Evolutionary conservation across 2,329 filamentous ascomycete genomes (phyloP).

Genomic region (Pseudogymnoascus sp.): DNA sequence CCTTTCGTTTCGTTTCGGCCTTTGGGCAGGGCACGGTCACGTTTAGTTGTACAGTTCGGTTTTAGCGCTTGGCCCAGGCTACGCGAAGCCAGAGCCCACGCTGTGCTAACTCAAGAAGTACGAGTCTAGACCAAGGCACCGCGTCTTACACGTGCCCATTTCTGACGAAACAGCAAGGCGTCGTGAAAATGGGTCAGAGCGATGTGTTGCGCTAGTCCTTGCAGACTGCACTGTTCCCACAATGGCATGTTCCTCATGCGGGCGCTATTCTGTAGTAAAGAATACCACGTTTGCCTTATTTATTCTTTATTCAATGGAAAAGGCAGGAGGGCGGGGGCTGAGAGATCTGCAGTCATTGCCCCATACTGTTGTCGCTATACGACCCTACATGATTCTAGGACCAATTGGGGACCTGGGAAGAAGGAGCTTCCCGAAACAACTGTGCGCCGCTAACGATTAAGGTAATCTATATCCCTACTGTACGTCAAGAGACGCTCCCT

Average conservation of each 20-base stretch:
- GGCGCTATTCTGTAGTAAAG: neutral
- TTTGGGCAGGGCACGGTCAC: neutral
- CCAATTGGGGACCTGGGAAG: too few species aligned
- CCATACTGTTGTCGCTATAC: too few species aligned
- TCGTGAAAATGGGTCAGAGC: neutral
- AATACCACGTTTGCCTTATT: neutral
- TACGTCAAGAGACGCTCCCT: too few species aligned
- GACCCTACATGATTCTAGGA: too few species aligned
- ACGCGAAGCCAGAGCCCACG: neutral
- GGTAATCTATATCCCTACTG: too few species aligned
- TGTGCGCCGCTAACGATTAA: too few species aligned
- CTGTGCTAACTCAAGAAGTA: neutral
- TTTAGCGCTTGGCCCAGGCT: neutral
- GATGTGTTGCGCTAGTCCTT: neutral
- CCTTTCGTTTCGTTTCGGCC: neutral
- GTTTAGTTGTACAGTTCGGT: neutral
- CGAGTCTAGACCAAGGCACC: neutral
- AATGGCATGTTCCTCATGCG: neutral
- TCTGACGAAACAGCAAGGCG: neutral
- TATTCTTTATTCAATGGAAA: neutral
- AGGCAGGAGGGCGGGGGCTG: too few species aligned
- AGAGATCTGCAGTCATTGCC: neutral
- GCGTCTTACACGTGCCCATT: neutral
- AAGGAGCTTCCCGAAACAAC: too few species aligned
- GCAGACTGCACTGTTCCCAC: neutral